Base-by-base conservation (phyloP, 768 basidiomycete genomes). In the Collybia nuda region DNA sequence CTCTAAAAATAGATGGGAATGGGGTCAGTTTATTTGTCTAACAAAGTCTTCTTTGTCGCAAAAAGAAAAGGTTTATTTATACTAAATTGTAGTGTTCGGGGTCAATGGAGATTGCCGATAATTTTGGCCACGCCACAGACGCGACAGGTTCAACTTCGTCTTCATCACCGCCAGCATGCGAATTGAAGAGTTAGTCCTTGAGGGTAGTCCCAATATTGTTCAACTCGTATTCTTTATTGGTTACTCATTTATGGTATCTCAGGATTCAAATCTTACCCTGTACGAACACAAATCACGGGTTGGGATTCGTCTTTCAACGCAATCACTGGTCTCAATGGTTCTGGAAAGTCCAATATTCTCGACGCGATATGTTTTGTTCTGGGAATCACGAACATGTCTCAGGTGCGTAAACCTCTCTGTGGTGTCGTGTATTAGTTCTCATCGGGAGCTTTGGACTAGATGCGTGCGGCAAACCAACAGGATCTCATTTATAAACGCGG, bases 401-500 rank as follows among this genome's bases (percentile, higher is more conserved):
- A 87, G 54, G 95, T 91, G 55, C 48, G 82, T 63, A 6, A 51
- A 2, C 4, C 24, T 5, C 22, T 44, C 14, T 7, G 5, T 11
- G 9, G 4, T 18, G 12, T 0, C 11, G 19, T 14, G 1, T 3
- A 6, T 11, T 5, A 8, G 6, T 2, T 19, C n/a, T 42, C 22
- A 44, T 56, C 37, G 58, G 54, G 50, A 53, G 58, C 44, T 50
- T 48, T 42, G 29, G 22, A 9, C 8, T 42, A 94, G 93, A 93
- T 97, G 82, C 90, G 94, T 44, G 94, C 92, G 14, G 80, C 88
- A 56, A 98, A 98, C 70, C 90, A 97, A 63, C 90, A 93, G 67
- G 97, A 99, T 66, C 84, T 99, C 59, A 98, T 99, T 49, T 99
- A 99, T 80, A 99, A 99, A 69, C 89, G 97, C 32, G 97, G 97